These are phyloP conservation scores for Paramyrothecium roridum DNA, from an alignment of 2,329 filamentous ascomycete species.

Conservation along the genomic window DNA sequence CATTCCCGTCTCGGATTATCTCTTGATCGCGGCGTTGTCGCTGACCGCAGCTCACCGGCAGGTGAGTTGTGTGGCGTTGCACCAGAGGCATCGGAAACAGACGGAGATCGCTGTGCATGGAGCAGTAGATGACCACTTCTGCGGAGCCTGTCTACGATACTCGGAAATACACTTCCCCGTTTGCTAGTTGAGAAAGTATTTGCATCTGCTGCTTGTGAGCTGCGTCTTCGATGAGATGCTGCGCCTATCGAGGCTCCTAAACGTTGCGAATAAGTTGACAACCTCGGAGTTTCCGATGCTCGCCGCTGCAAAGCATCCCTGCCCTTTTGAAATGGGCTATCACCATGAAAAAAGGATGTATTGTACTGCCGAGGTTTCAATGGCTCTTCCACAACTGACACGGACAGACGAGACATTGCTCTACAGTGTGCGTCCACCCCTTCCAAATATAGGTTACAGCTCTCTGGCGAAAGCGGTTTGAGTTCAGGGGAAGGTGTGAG, in stretches of 20 bases:
- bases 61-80: constrained; percentile 2
- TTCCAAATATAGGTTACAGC: constrained; percentile 20
- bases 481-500: constrained; percentile 16
- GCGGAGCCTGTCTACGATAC: constrained; percentile 23
- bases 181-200: constrained; percentile 5
- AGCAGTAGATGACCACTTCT: constrained; percentile 19
- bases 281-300: neutral
- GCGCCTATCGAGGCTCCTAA: constrained; percentile 18
- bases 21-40: constrained; percentile 8
- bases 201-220: constrained; percentile 10
- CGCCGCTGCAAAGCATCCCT: neutral
- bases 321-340: constrained; percentile 14
- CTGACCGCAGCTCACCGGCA: neutral
- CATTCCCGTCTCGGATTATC: constrained; percentile 14
- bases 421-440: constrained; percentile 27
- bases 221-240: constrained; percentile 21
- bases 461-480: constrained; percentile 2
- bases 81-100: constrained; percentile 5
- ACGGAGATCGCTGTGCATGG: constrained; percentile 14
- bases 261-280: constrained; percentile 9
- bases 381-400: constrained; percentile 7
- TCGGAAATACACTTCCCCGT: constrained; percentile 14
- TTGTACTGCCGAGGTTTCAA: constrained; percentile 8
- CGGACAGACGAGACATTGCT: constrained; percentile 3
- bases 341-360: constrained; percentile 14